Evolutionary conservation across 2,329 filamentous ascomycete species (phyloP).

Genomic region (Zopfia rhizophila): DNA sequence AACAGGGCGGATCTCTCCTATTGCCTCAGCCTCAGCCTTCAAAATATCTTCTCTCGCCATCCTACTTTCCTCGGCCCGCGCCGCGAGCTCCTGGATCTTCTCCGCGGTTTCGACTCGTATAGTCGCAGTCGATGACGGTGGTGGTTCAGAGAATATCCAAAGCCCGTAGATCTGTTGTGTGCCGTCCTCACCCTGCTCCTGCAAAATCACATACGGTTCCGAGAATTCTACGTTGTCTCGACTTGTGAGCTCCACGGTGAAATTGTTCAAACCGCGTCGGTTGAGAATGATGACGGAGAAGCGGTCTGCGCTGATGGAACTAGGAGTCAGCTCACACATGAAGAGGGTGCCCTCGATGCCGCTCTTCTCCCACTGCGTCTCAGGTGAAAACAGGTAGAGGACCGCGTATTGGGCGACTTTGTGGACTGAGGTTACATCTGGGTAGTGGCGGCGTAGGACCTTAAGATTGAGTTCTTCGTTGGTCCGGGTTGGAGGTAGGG

Average conservation of each 20-base stretch:
- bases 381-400: constrained; percentile 80
- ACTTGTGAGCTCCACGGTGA: constrained; percentile 54
- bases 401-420: constrained; percentile 87
- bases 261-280: constrained; percentile 60
- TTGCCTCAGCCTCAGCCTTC: constrained; percentile 31
- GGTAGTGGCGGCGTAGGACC: constrained; percentile 84
- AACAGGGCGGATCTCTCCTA: constrained; percentile 46
- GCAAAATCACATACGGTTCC: constrained; percentile 70
- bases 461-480: constrained; percentile 89
- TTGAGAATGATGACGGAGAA: constrained; percentile 60
- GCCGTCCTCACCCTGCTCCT: constrained; percentile 51
- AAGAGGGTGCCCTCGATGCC: constrained; percentile 90
- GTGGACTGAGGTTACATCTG: constrained; percentile 76
- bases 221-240: constrained; percentile 58
- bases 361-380: constrained; percentile 82
- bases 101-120: constrained; percentile 62
- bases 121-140: constrained; percentile 65
- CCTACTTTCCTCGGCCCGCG: constrained; percentile 61
- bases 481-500: constrained; percentile 66
- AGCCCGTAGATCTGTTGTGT: constrained; percentile 64
- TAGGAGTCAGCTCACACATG: constrained; percentile 71
- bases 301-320: constrained; percentile 50
- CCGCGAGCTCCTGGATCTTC: constrained; percentile 66
- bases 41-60: constrained; percentile 46
- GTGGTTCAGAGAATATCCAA: constrained; percentile 72